Conservation (phyloP, 192 early-diverging fungal genomes). For the Entophlyctis luteolus region DNA sequence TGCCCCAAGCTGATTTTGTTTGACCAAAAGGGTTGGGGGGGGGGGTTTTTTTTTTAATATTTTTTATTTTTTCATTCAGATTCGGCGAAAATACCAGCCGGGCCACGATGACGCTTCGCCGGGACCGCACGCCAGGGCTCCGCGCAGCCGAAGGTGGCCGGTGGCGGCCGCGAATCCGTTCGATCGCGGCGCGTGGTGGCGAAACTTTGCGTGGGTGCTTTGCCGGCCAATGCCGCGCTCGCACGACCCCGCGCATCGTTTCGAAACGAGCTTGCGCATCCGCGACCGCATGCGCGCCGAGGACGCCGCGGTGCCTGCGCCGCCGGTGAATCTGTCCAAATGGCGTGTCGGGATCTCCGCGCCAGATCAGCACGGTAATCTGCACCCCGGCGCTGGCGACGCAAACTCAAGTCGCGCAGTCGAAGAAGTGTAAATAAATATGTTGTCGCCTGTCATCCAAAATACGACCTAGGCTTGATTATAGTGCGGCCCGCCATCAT, state of each 20-base stretch:
- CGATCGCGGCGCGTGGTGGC: constrained; percentile 42
- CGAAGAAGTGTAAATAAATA: too few relatives aligned
- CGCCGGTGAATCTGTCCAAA: too few relatives aligned
- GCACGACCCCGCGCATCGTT: constrained; percentile 11
- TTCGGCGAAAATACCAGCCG: not conserved
- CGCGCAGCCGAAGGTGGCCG: constrained; percentile 28
- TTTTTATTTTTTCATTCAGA: not conserved
- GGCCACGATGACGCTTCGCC: constrained; percentile 31
- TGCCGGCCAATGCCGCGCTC: constrained; percentile 42
- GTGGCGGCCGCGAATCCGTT: constrained; percentile 47
- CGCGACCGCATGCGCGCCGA: too few relatives aligned
- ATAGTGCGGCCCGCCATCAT: too few relatives aligned
- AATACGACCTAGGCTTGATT: too few relatives aligned
- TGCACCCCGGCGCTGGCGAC: too few relatives aligned
- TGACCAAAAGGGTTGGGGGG: not conserved
- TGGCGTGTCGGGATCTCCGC: too few relatives aligned
- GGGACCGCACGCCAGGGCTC: not conserved
- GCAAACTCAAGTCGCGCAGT: too few relatives aligned
- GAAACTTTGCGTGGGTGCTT: constrained; percentile 54
- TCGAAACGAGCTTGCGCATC: not conserved
- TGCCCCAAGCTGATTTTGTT: not conserved
- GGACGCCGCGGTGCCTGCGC: too few relatives aligned
- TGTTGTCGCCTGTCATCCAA: too few relatives aligned
- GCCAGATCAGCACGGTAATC: too few relatives aligned
- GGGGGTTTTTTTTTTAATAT: not conserved